Conservation (phyloP, 176 grass and related monocot species). For the Pontederia paniculata region DNA sequence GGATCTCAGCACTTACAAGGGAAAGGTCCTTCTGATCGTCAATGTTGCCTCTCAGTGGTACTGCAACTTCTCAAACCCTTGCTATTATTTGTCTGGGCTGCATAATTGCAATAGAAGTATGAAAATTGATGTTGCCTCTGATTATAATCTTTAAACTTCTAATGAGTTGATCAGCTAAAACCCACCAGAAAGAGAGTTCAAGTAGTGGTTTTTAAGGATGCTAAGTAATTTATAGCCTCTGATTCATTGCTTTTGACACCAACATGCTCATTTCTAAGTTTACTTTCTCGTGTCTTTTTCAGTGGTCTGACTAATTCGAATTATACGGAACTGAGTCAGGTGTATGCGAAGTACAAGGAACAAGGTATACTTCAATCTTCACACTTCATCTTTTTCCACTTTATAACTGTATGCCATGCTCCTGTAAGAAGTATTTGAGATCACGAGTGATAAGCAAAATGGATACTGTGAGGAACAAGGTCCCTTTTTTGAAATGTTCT, state of each 20-base stretch:
- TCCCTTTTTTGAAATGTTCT: too few species aligned
- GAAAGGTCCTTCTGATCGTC: conserved; percentile 79
- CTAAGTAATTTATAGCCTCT: neutral
- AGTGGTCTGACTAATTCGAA: conserved; percentile 93
- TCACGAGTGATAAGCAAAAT: too few species aligned
- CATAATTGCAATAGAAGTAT: neutral
- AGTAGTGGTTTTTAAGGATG: neutral
- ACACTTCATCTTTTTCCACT: neutral
- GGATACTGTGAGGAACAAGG: too few species aligned
- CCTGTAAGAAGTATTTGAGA: too few species aligned
- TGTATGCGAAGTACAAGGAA: conserved; percentile 82
- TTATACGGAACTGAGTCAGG: conserved; percentile 71
- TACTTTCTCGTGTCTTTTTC: conserved; percentile 16
- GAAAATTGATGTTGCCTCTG: neutral
- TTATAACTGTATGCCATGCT: neutral
- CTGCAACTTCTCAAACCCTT: neutral
- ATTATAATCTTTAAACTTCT: neutral
- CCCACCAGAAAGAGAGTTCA: neutral
- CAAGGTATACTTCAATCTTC: conserved; percentile 37
- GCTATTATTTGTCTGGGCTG: neutral
- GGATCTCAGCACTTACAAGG: conserved; percentile 89
- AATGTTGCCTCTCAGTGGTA: conserved; percentile 97
- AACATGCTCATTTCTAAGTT: conserved; percentile 1
- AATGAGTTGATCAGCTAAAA: neutral
- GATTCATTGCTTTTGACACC: conserved; percentile 12